A percentile compares a stretch with the other conserved stretches of the same genome.
Evolutionary conservation across 1,139 yeast species (phyloP).

Genomic region (Taphrina pruni): DNA sequence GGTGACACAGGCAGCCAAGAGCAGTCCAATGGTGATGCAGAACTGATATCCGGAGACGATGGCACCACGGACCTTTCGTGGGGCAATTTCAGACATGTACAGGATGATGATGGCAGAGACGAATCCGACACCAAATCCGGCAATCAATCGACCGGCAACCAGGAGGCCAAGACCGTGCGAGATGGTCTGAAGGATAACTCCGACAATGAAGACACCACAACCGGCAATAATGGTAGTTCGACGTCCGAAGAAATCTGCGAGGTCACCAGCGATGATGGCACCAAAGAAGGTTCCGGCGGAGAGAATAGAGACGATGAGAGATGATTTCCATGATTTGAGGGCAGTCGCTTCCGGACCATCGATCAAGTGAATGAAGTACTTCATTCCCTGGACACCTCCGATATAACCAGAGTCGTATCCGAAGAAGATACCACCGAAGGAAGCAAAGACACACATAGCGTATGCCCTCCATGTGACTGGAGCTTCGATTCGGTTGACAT

Average conservation of each 20-base stretch:
- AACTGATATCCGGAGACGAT: slow-evolving; percentile 71
- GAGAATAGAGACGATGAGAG: slow-evolving; percentile 63
- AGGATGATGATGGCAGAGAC: slow-evolving; percentile 70
- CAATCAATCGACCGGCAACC: slow-evolving; percentile 56
- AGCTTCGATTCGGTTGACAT: slow-evolving; percentile 37
- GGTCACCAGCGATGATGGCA: slow-evolving; percentile 62
- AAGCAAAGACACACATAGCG: slow-evolving; percentile 54
- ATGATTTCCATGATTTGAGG: slow-evolving; percentile 45
- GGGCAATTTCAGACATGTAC: slow-evolving; percentile 74
- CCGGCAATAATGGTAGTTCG: slow-evolving; percentile 32
- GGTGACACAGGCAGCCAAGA: slow-evolving; percentile 69
- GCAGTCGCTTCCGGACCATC: slow-evolving; percentile 48
- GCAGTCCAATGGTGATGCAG: slow-evolving; percentile 71
- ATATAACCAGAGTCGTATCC: slow-evolving; percentile 70
- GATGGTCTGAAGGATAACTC: slow-evolving; percentile 55
- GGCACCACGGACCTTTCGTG: slow-evolving; percentile 72
- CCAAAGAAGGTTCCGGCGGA: slow-evolving; percentile 53
- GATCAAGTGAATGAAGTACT: slow-evolving; percentile 56
- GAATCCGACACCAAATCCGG: slow-evolving; percentile 71
- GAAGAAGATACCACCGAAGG: slow-evolving; percentile 63
- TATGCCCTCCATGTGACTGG: slow-evolving; percentile 44
- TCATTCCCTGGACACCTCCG: slow-evolving; percentile 64
- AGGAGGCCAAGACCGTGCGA: slow-evolving; percentile 53
- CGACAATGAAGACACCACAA: slow-evolving; percentile 50
- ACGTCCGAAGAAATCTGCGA: slow-evolving; percentile 57